Percentiles rank a stretch among this genome's conserved stretches.
Evolutionary conservation across 1,284 basidiomycete genomes (phyloP).

Genomic region (Malassezia slooffiae): DNA sequence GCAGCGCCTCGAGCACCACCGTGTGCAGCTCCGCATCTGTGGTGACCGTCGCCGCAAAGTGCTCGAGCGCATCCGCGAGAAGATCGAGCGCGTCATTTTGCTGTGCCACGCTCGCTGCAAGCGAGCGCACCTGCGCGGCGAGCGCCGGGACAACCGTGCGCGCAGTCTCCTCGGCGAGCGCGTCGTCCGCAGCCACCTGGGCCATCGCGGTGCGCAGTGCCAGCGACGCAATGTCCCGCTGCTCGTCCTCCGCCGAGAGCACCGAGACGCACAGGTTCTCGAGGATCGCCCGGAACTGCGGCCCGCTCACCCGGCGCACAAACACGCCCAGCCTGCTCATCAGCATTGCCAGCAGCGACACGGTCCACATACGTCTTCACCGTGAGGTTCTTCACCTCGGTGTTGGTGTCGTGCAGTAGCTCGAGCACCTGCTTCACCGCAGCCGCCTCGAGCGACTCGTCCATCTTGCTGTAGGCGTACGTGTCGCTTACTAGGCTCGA

Average conservation of each 20-base stretch:
- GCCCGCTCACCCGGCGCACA: constrained; percentile 71
- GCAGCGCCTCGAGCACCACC: constrained; percentile 2
- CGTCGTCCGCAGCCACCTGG: constrained; percentile 1
- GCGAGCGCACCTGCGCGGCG: constrained; percentile 52
- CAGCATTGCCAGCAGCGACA: constrained; percentile 1
- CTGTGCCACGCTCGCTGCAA: constrained; percentile 50
- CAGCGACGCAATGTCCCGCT: constrained; percentile 83
- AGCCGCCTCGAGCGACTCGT: constrained; percentile 56
- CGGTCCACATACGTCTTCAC: constrained; percentile 65
- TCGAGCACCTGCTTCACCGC: constrained; percentile 67
- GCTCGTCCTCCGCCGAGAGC: constrained; percentile 70
- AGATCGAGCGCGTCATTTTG: not conserved
- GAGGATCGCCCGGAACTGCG: constrained; percentile 71
- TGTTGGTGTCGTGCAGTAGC: constrained; percentile 81
- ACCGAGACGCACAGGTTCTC: constrained; percentile 76
- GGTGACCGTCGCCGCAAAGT: too few species aligned
- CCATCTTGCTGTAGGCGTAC: constrained; percentile 25
- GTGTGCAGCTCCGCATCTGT: constrained; percentile 1
- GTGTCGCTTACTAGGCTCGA: constrained; percentile 21
- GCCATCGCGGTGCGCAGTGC: constrained; percentile 5
- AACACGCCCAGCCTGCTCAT: constrained; percentile 67
- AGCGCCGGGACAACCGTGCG: constrained; percentile 4
- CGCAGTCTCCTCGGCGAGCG: not conserved
- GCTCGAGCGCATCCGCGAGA: too few species aligned
- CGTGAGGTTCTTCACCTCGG: constrained; percentile 94